A percentile compares a stretch with the other conserved stretches of the same genome.
phyloP scores from a whole-genome alignment of 345 rosid species.

The Salix caprea region DNA sequence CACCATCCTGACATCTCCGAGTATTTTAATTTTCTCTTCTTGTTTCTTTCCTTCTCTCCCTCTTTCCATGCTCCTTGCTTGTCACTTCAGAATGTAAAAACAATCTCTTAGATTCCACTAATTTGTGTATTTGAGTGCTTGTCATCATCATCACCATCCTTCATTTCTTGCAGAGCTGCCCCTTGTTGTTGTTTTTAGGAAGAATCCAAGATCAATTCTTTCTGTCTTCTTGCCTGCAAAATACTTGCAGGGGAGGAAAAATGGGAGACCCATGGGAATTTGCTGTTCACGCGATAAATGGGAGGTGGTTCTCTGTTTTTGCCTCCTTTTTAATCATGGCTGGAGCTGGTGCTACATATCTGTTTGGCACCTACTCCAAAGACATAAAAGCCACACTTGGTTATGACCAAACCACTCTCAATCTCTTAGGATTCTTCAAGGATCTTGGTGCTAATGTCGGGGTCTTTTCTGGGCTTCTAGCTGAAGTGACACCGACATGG shows the following conservation, averaged over 20 bases:
- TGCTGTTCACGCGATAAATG: slow-evolving; percentile 41
- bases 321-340: slow-evolving; percentile 86
- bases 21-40: no score
- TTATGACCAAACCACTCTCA: slow-evolving; percentile 75
- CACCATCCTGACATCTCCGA: no score
- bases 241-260: not conserved
- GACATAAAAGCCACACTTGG: slow-evolving; percentile 68
- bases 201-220: not conserved
- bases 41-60: no score
- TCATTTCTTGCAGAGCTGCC: not conserved
- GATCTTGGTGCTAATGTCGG: slow-evolving; percentile 90
- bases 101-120: no score
- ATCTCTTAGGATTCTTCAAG: slow-evolving; percentile 75
- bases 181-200: not conserved
- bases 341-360: slow-evolving; percentile 84
- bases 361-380: slow-evolving; percentile 78
- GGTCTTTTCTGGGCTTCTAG: slow-evolving; percentile 69
- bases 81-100: no score
- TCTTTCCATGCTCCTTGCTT: no score
- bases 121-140: not conserved
- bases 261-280: slow-evolving; percentile 35
- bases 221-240: not conserved
- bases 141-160: not conserved
- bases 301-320: slow-evolving; percentile 88
- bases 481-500: slow-evolving; percentile 90